A percentile compares a stretch with the other conserved stretches of the same genome.
Conservation (phyloP, 2,329 filamentous ascomycete genomes). For the Sordariomycetes sp. region DNA sequence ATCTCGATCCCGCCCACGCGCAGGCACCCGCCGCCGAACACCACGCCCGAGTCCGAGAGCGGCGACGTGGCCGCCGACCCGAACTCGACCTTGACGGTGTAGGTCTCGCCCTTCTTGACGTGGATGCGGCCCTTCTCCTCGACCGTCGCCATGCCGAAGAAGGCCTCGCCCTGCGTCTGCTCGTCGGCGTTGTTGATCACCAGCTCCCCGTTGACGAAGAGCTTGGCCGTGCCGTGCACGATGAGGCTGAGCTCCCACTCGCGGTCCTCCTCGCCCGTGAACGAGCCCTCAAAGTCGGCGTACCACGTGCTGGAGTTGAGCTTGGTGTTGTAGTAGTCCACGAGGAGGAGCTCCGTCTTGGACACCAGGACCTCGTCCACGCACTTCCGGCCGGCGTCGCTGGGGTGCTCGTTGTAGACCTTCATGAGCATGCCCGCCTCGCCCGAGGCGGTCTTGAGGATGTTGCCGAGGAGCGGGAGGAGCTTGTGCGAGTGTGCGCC, state of each 20-base stretch:
- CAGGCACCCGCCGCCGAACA: slow-evolving; percentile 49
- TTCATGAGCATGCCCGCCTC: slow-evolving; percentile 50
- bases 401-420: slow-evolving; percentile 49
- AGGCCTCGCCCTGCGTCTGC: slow-evolving; percentile 50
- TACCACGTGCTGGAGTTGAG: slow-evolving; percentile 43
- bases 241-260: slow-evolving; percentile 56
- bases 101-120: slow-evolving; percentile 48
- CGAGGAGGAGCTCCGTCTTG: slow-evolving; percentile 37
- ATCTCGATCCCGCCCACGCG: slow-evolving; percentile 50
- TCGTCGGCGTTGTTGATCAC: slow-evolving; percentile 57
- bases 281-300: slow-evolving; percentile 48
- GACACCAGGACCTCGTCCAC: slow-evolving; percentile 38
- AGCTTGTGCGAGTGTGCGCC: slow-evolving; percentile 56
- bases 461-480: slow-evolving; percentile 45
- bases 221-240: slow-evolving; percentile 54
- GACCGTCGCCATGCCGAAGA: slow-evolving; percentile 53
- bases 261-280: slow-evolving; percentile 48
- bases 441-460: slow-evolving; percentile 39
- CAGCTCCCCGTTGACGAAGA: slow-evolving; percentile 51
- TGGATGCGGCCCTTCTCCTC: slow-evolving; percentile 50
- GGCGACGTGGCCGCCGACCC: slow-evolving; percentile 48
- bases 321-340: slow-evolving; percentile 41
- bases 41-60: slow-evolving; percentile 35
- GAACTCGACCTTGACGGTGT: slow-evolving; percentile 49
- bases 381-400: slow-evolving; percentile 29